Evolutionary conservation across 768 basidiomycete species (phyloP), one percentile per base, ranked within the genome.

Genomic region (Tylopilus plumbeoviolaceoides): DNA sequence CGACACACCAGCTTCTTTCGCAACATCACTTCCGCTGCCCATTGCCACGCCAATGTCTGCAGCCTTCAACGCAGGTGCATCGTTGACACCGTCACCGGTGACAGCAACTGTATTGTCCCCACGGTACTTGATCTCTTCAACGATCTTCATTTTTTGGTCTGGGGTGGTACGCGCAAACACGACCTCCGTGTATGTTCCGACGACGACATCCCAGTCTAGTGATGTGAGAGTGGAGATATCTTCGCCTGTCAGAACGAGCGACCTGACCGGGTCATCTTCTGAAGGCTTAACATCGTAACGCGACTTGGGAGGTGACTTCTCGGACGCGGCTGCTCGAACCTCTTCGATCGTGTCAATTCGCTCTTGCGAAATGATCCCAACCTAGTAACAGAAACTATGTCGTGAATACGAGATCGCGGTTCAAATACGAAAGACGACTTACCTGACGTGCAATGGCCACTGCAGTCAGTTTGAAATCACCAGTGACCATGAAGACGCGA

Each of bases 161-260:
- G 81, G 80, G 0, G 76, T 78, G 0, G 78, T 82, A 4, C 82
- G 70, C 0, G 80, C 79, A 54, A 83, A 82, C 7, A 80, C 81
- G n/a, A 82, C 66, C 40, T 75, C 70, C 6, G 58, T 64, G 56
- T 76, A 77, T 4, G 51, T 53, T 5, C 73, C 71, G 10, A 71
- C 51, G 14, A 75, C 53, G 18, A 65, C 49, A 50, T 77, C 68
- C 76, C 76, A 78, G 47, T 77, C 74, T 4, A 38, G 17, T 1
- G 68, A 30, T 1, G 63, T 62, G 12, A 78, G 68, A 3, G 69
- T 62, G 36, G 72, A 59, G 45, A 78, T 60, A 28, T 78, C 74
- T 35, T 70, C 70, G 10, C 78, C 78, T 17, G 77, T 76, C 39
- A 79, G 63, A 14, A 77, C 71, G 10, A 79, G 66, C 3, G 74